A percentile compares a stretch with the other conserved stretches of the same genome.
phyloP scores from a whole-genome alignment of 495 filamentous ascomycete genomes.

The Aspergillus panamensis region DNA sequence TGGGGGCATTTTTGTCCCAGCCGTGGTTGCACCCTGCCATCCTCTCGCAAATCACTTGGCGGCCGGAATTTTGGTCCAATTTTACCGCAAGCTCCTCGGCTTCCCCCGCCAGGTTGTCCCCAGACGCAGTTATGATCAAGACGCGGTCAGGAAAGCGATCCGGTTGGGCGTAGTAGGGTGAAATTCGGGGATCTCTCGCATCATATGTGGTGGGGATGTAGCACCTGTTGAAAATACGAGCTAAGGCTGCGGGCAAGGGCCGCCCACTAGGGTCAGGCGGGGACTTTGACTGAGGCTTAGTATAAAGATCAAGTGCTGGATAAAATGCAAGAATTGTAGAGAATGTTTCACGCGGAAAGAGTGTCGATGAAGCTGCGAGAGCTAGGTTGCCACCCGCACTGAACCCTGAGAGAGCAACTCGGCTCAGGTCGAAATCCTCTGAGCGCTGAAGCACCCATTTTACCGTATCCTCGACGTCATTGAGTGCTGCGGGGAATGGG shows the following conservation, averaged over 20 bases:
- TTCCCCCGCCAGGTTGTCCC: slow-evolving; percentile 41
- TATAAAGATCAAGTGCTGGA: slow-evolving; percentile 35
- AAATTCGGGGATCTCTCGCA: slow-evolving; percentile 43
- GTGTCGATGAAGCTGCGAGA: slow-evolving; percentile 33
- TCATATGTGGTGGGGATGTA: slow-evolving; percentile 34
- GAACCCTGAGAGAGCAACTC: slow-evolving; percentile 44
- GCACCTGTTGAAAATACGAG: slow-evolving; percentile 32
- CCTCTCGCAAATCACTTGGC: slow-evolving; percentile 37
- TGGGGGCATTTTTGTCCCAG: slow-evolving; percentile 34
- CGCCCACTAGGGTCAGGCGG: slow-evolving; percentile 25
- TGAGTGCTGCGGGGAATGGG: slow-evolving; percentile 70
- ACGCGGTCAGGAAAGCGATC: slow-evolving; percentile 38
- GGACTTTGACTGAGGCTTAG: slow-evolving; percentile 21
- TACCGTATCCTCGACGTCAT: slow-evolving; percentile 58
- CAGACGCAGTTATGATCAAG: slow-evolving; percentile 43
- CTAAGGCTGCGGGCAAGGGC: slow-evolving; percentile 25
- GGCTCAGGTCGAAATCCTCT: slow-evolving; percentile 33
- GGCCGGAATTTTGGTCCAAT: slow-evolving; percentile 26
- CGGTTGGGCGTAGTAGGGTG: slow-evolving; percentile 38
- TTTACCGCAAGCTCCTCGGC: slow-evolving; percentile 39
- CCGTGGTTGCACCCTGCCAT: slow-evolving; percentile 43
- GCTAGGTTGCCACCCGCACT: slow-evolving; percentile 46
- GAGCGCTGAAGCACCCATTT: slow-evolving; percentile 32
- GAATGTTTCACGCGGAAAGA: slow-evolving; percentile 41
- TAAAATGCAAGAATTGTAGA: slow-evolving; percentile 42